phyloP scores from a whole-genome alignment of 148 eudicot species.

The Vaccinium vitisidaea region DNA sequence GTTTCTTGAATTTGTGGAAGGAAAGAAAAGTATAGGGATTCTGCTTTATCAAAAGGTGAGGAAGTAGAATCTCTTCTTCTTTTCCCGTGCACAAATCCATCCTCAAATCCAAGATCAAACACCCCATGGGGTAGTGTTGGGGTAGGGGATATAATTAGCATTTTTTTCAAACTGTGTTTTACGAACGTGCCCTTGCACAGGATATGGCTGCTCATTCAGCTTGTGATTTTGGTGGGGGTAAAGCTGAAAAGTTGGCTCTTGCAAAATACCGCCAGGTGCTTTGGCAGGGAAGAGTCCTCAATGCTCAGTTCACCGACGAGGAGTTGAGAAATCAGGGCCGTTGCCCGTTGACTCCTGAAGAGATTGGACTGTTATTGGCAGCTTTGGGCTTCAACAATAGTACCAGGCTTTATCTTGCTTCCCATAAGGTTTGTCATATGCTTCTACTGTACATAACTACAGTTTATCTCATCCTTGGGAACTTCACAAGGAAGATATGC shows the following conservation, averaged over 20 bases:
- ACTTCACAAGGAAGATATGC: background rate
- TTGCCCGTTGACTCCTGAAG: slow-evolving; percentile 98
- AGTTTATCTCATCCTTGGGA: background rate
- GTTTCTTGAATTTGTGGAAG: background rate
- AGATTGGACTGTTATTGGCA: slow-evolving; percentile 76
- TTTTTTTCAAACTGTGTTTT: background rate
- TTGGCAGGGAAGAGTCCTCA: slow-evolving; percentile 97
- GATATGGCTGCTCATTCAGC: slow-evolving; percentile 99
- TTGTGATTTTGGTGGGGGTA: slow-evolving; percentile 97
- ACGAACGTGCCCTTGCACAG: slow-evolving; percentile 35
- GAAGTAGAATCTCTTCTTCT: background rate
- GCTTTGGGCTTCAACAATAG: slow-evolving; percentile 82
- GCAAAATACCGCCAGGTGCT: slow-evolving; percentile 89
- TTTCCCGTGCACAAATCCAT: background rate
- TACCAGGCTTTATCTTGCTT: slow-evolving; percentile 93
- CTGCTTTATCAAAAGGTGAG: background rate
- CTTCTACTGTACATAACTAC: background rate
- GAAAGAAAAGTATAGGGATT: background rate
- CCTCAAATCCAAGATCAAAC: background rate
- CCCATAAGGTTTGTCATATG: slow-evolving; percentile 69
- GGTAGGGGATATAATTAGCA: background rate
- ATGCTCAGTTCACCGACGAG: slow-evolving; percentile 83
- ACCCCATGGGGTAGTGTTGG: background rate
- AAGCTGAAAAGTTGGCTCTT: slow-evolving; percentile 90
- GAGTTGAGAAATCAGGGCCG: slow-evolving; percentile 93